Evolutionary conservation across 2,329 filamentous ascomycete genomes (phyloP), one percentile per base, ranked within the genome.

Genomic region (Neonectria coccinea): DNA sequence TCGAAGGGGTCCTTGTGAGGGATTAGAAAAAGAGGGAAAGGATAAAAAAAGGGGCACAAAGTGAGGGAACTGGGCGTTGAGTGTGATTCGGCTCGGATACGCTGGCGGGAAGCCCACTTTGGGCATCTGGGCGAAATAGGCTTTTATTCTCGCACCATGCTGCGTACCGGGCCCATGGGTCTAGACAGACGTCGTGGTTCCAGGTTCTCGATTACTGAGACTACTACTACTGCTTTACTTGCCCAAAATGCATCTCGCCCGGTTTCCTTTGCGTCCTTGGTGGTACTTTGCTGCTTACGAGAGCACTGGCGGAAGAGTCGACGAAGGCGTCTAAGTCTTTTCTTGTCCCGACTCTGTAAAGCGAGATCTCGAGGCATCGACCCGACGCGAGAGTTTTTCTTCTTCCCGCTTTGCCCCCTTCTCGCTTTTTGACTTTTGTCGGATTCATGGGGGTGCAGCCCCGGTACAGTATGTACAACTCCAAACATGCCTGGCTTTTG

Each of bases 61-160:
- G 20, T 47, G 29, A 50, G 36, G 45, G 52, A 50, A 41, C 41
- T n/a, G 36, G 18, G 27, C 33, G 18, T 25, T n/a, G 29, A 39
- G 22, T 45, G 22, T 45, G 31, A 29, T 51, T 63, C 29, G 48
- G 10, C 11, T 42, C n/a, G 9, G 29, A 11, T 42, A 59, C 25
- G 51, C 25, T 29, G 52, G 27, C 22, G 47, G 11, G 29, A 48
- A 47, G 8, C 22, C 56, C 20, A 47, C 50, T 16, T 33, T 47
- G 27, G 27, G 39, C 14, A 25, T 39, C 11, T 48, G 41, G 10
- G 31, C 4, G 27, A 41, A 36, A 36, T 56, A 54, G 25, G 53
- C 39, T 57, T 62, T 51, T 9, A 18, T 16, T 39, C 45, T 58
- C 31, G 20, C 54, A 42, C 16, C 42, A 47, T 3, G 39, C 27